Percentiles rank a stretch among this genome's conserved stretches.
These are phyloP conservation scores for Paramecium octaurelia DNA, from an alignment of 73 alveolate genomes.

Conservation along the genomic window DNA sequence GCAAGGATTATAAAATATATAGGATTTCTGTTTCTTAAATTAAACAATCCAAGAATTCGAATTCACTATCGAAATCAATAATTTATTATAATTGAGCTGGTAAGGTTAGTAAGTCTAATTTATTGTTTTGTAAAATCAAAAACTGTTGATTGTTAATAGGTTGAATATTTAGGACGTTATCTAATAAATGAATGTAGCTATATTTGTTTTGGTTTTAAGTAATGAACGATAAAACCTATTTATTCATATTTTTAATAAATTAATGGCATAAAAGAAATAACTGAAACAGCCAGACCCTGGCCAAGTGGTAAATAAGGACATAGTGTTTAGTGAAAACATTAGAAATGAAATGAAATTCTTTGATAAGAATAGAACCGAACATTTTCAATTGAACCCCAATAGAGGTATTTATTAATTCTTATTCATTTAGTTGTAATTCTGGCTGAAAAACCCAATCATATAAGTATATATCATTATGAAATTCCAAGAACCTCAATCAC, in stretches of 20 bases:
- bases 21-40: background rate
- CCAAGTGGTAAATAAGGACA: constrained; percentile 37
- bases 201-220: background rate
- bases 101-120: background rate
- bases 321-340: constrained; percentile 35
- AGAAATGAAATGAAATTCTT: constrained; percentile 54
- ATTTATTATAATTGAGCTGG: background rate
- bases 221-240: background rate
- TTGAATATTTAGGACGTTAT: background rate
- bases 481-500: constrained; percentile 6
- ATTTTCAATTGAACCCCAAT: constrained; percentile 53
- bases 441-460: constrained; percentile 60
- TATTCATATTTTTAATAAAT: background rate
- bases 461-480: background rate
- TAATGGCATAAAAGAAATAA: background rate
- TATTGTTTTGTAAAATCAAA: background rate
- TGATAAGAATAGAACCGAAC: constrained; percentile 59
- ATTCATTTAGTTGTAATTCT: constrained; percentile 14
- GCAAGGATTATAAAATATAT: background rate
- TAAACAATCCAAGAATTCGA: background rate
- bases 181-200: background rate
- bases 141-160: background rate
- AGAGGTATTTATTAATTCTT: background rate
- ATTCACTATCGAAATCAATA: background rate
- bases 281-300: background rate